A percentile compares a stretch with the other conserved stretches of the same genome.
phyloP scores from a whole-genome alignment of 805 yeast genomes.

The Henningerozyma blattae region DNA sequence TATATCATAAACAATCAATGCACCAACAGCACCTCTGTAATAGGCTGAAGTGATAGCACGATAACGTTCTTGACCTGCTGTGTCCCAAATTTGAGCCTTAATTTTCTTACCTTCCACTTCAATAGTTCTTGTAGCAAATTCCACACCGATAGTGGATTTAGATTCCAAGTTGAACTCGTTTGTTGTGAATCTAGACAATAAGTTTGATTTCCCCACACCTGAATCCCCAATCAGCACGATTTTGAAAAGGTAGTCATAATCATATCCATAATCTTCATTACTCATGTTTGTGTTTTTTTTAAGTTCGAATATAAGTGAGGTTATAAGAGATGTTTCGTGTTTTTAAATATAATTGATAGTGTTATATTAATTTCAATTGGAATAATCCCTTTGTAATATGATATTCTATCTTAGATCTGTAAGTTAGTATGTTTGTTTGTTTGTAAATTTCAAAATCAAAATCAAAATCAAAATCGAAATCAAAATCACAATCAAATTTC shows the following conservation, averaged over 20 bases:
- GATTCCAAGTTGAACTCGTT: constrained; percentile 93
- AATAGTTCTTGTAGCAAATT: constrained; percentile 92
- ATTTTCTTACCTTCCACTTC: constrained; percentile 75
- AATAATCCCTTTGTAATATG: neutral
- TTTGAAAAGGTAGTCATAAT: constrained; percentile 87
- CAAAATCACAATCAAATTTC: too few species aligned
- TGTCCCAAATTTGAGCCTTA: constrained; percentile 94
- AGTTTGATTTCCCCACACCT: constrained; percentile 93
- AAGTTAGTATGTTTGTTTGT: too few species aligned
- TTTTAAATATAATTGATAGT: neutral
- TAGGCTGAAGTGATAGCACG: constrained; percentile 96
- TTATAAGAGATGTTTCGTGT: neutral
- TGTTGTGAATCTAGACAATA: constrained; percentile 85
- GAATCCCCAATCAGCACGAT: constrained; percentile 94
- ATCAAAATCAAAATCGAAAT: too few species aligned
- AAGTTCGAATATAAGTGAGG: neutral
- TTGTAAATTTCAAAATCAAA: too few species aligned
- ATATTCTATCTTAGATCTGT: too few species aligned
- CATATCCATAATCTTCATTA: constrained; percentile 59
- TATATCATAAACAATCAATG: constrained; percentile 89
- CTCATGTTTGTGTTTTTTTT: constrained; percentile 10
- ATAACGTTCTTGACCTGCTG: constrained; percentile 98
- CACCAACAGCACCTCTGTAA: constrained; percentile 97
- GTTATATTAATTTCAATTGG: neutral
- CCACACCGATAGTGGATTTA: constrained; percentile 94